phyloP scores from a whole-genome alignment of 1,284 basidiomycete species.

The Macrocystidia cucumis region DNA sequence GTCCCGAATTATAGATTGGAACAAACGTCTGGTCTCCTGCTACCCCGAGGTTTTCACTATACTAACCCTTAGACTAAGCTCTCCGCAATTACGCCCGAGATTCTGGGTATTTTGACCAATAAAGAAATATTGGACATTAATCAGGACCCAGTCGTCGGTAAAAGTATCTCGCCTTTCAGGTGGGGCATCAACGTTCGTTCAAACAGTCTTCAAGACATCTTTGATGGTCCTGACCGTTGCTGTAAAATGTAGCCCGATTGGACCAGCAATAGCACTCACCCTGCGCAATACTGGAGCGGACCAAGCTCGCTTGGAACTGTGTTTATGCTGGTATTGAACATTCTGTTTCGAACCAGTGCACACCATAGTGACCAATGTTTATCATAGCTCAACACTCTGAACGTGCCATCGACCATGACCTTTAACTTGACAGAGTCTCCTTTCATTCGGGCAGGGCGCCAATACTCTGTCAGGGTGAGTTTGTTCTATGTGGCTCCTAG shows the following conservation, averaged over 20 bases:
- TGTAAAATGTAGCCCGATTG: conserved; percentile 32
- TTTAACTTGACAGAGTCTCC: conserved; percentile 59
- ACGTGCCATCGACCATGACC: conserved; percentile 42
- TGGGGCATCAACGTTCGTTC: conserved; percentile 43
- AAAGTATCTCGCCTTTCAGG: conserved; percentile 33
- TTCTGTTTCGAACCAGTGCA: background rate
- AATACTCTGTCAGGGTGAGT: conserved; percentile 50
- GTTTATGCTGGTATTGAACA: conserved; percentile 39
- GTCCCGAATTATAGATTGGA: no score
- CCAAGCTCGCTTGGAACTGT: conserved; percentile 40
- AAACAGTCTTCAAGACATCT: background rate
- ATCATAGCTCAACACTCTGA: conserved; percentile 36
- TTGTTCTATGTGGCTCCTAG: background rate
- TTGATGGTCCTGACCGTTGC: background rate
- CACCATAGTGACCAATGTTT: conserved; percentile 22
- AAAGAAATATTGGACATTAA: conserved; percentile 36
- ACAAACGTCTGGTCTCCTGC: conserved; percentile 15
- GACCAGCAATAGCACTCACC: conserved; percentile 35
- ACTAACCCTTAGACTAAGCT: conserved; percentile 18
- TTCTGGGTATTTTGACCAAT: conserved; percentile 27
- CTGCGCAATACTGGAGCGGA: conserved; percentile 49
- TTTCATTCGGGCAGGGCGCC: conserved; percentile 53
- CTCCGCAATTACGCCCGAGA: conserved; percentile 23
- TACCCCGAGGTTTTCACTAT: background rate
- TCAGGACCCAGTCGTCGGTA: conserved; percentile 33